Evolutionary conservation across 2,329 filamentous ascomycete species (phyloP), one percentile per base, ranked within the genome.

Genomic region (Alternaria sp.): DNA sequence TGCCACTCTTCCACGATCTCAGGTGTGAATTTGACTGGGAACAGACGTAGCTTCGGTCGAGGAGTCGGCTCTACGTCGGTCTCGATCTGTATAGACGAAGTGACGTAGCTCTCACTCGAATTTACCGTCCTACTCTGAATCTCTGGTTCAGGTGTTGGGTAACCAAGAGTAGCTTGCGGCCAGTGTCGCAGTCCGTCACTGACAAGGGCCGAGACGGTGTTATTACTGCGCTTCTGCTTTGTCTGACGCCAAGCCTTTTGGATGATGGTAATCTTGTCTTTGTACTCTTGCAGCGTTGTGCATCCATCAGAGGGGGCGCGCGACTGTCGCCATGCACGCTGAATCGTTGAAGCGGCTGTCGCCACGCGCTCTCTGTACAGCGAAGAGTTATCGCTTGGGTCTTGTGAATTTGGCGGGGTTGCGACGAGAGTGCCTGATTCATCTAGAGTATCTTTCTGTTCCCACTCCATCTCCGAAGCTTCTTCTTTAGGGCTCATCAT

Each of bases 1-100:
- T 93, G 90, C 91, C 91, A 95, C 65, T 89, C 86, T 36, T 92
- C 88, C 3, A 93, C 82, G 3, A 89, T 83, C 11, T 89, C 87
- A 4, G 87, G 84, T 0, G 88, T 82, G n/a, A 89, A 85, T 25
- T 86, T 84, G 23, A 87, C 71, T 3, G 77, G 74, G 21, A 80
- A 79, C n/a, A 81, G 62, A 7, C 77, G 74, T 12, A 81, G 67
- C 60, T 80, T 81, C n/a, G 75, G 73, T 10, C 73, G 72, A 28
- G 71, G 26, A 3, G 65, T 23, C 6, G 68, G 60, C 26, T 77
- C 75, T 28, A 73, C 58, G n/a, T 76, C 70, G 15, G 73, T 77
- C 52, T 76, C 67, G 11, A 81, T 80, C 28, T 76, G 73, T 26
- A 80, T 76, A 4, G 71, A 72, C 1, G 78, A 77, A 17, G 71